Percentiles rank a stretch among this genome's conserved stretches.
Evolutionary conservation across 129 eudicot species (phyloP).

Genomic region (Flaveria robusta): DNA sequence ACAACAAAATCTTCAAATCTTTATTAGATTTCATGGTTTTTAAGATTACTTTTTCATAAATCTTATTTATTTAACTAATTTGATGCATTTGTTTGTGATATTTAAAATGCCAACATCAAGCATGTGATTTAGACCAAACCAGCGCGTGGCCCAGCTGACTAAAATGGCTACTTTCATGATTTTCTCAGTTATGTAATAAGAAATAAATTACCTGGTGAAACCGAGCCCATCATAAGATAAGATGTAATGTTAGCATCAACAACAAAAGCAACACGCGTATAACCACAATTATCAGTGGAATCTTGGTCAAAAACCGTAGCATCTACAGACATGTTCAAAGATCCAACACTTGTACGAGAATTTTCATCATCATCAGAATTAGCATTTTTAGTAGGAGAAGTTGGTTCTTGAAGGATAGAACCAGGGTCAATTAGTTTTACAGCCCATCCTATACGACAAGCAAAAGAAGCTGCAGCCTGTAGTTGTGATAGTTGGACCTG

Average conservation of each 20-base stretch:
- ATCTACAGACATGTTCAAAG: slow-evolving; percentile 59
- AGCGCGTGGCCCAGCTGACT: background rate
- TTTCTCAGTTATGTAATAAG: background rate
- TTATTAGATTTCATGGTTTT: background rate
- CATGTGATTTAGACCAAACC: background rate
- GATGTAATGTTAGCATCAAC: slow-evolving; percentile 99
- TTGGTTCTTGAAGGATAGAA: slow-evolving; percentile 82
- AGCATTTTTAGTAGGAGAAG: slow-evolving; percentile 44
- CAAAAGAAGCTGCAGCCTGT: slow-evolving; percentile 97
- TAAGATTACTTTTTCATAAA: background rate
- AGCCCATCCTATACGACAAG: slow-evolving; percentile 97
- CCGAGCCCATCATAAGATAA: slow-evolving; percentile 99
- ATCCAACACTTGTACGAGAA: slow-evolving; percentile 58
- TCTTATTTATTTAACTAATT: no score
- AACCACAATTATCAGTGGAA: slow-evolving; percentile 60
- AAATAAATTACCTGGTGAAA: slow-evolving; percentile 77
- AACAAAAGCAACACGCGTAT: slow-evolving; percentile 88
- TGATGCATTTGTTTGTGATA: background rate
- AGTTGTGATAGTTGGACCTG: slow-evolving; percentile 96
- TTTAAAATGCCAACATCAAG: background rate
- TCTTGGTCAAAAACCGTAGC: slow-evolving; percentile 62
- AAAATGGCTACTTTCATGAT: background rate
- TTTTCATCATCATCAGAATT: slow-evolving; percentile 68
- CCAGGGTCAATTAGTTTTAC: slow-evolving; percentile 87
- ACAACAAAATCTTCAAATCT: background rate